Conservation (phyloP, 1,139 yeast species). For the Scheffersomyces parashehatae region DNA sequence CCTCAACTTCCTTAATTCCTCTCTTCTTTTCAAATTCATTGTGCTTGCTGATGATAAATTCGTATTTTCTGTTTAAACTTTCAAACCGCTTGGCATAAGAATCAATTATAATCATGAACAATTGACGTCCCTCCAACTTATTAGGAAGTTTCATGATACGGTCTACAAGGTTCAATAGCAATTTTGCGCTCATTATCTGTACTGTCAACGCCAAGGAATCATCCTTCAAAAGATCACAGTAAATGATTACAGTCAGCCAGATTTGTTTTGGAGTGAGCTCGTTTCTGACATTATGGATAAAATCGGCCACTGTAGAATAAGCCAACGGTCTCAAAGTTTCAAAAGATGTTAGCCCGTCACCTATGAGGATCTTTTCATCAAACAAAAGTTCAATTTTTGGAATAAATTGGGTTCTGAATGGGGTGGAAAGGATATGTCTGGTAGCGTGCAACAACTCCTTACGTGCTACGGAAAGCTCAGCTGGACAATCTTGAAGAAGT, state of each 20-base stretch:
- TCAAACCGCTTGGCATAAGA: slow-evolving; percentile 85
- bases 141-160: slow-evolving; percentile 81
- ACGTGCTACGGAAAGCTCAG: slow-evolving; percentile 90
- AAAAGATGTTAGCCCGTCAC: slow-evolving; percentile 88
- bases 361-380: slow-evolving; percentile 84
- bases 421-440: slow-evolving; percentile 88
- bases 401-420: slow-evolving; percentile 76
- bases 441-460: slow-evolving; percentile 94
- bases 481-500: slow-evolving; percentile 91
- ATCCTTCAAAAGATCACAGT: slow-evolving; percentile 80
- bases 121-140: slow-evolving; percentile 81
- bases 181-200: slow-evolving; percentile 95
- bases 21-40: slow-evolving; percentile 50
- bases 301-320: slow-evolving; percentile 93
- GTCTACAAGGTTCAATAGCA: slow-evolving; percentile 84
- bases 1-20: slow-evolving; percentile 41
- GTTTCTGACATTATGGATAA: slow-evolving; percentile 87
- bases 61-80: slow-evolving; percentile 70
- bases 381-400: slow-evolving; percentile 84
- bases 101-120: slow-evolving; percentile 79
- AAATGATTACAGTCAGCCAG: slow-evolving; percentile 83
- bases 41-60: slow-evolving; percentile 66
- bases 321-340: slow-evolving; percentile 91
- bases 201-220: slow-evolving; percentile 83
- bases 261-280: slow-evolving; percentile 83